phyloP scores from a whole-genome alignment of 2,329 filamentous ascomycete genomes.

The Phyllosticta citriasiana region DNA sequence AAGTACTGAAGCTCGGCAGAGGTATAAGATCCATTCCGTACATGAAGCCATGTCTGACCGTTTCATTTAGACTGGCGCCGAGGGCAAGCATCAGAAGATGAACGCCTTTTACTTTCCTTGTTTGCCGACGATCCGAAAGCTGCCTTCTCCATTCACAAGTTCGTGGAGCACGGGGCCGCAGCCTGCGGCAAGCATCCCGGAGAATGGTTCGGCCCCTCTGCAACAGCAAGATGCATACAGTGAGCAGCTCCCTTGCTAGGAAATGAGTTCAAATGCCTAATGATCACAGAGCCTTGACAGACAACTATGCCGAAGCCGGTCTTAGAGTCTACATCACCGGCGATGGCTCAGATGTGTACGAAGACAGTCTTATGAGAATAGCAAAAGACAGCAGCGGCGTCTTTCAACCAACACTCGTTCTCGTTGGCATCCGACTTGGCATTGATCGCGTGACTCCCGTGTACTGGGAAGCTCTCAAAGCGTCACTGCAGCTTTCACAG shows the following conservation, averaged over 20 bases:
- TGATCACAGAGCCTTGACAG: slow-evolving; percentile 59
- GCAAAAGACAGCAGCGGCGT: slow-evolving; percentile 55
- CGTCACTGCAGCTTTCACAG: slow-evolving; percentile 75
- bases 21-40: slow-evolving; percentile 39
- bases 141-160: slow-evolving; percentile 90
- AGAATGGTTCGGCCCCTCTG: slow-evolving; percentile 98
- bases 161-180: slow-evolving; percentile 76
- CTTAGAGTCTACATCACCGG: slow-evolving; percentile 82
- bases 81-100: slow-evolving; percentile 46
- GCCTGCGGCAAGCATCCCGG: slow-evolving; percentile 91
- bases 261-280: slow-evolving; percentile 4
- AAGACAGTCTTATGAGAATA: slow-evolving; percentile 73
- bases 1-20: slow-evolving; percentile 64
- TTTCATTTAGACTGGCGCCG: slow-evolving; percentile 60
- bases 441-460: slow-evolving; percentile 91
- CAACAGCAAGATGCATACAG: slow-evolving; percentile 90
- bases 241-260: slow-evolving; percentile 36
- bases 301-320: slow-evolving; percentile 49
- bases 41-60: not conserved
- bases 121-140: slow-evolving; percentile 83
- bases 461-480: slow-evolving; percentile 89
- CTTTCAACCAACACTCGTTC: slow-evolving; percentile 77
- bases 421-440: slow-evolving; percentile 80
- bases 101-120: slow-evolving; percentile 62
- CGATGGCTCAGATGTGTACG: slow-evolving; percentile 85